Evolutionary conservation across 495 filamentous ascomycete species (phyloP).

Genomic region (Terfezia claveryi): DNA sequence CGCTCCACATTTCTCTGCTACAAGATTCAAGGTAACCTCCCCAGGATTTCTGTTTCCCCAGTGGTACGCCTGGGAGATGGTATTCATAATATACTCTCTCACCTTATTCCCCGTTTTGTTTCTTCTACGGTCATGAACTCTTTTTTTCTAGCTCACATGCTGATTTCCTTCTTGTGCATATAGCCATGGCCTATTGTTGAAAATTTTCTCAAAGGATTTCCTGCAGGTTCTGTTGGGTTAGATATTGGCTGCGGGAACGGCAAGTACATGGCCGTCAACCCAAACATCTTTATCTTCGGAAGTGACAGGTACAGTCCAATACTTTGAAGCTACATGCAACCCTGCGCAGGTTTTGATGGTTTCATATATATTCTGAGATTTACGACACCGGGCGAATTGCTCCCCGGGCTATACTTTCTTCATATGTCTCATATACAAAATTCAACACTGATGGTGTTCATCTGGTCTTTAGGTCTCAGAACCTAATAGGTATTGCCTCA

Average conservation of each 20-base stretch:
- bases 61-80: neutral
- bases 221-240: constrained; percentile 57
- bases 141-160: constrained; percentile 4
- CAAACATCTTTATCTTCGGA: constrained; percentile 56
- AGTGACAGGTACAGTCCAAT: constrained; percentile 47
- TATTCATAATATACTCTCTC: neutral
- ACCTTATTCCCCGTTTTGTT: neutral
- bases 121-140: neutral
- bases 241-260: constrained; percentile 94
- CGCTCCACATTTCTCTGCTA: constrained; percentile 82
- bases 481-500: neutral
- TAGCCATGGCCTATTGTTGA: constrained; percentile 87
- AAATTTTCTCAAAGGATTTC: constrained; percentile 44
- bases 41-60: neutral
- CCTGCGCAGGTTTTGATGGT: no score
- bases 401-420: constrained; percentile 11
- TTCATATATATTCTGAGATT: no score
- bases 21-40: constrained; percentile 58
- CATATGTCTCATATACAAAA: no score
- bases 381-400: constrained; percentile 28
- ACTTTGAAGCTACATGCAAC: no score
- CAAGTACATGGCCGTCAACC: constrained; percentile 73
- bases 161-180: constrained; percentile 5
- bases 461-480: constrained; percentile 8
- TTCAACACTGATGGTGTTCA: neutral